Evolutionary conservation across 371 early-diverging fungal genomes (phyloP).

Genomic region (Lichtheimia ornata): DNA sequence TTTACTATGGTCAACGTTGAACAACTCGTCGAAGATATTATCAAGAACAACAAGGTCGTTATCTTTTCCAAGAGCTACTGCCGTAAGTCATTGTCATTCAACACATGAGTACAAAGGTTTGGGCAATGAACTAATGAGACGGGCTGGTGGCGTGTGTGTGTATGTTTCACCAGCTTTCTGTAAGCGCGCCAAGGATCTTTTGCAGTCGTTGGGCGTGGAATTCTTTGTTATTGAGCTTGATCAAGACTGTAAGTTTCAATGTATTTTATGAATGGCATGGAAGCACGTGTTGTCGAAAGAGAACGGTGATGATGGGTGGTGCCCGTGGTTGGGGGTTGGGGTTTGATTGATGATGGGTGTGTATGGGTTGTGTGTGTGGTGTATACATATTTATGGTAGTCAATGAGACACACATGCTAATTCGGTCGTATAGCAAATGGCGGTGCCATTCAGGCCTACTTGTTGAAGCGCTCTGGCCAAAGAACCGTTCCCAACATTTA

Average conservation of each 20-base stretch:
- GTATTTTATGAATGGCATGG: no score
- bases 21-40: conserved; percentile 21
- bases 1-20: conserved; percentile 16
- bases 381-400: conserved; percentile 12
- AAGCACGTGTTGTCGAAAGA: neutral
- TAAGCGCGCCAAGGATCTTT: conserved; percentile 59
- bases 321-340: neutral
- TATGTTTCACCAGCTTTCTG: conserved; percentile 61
- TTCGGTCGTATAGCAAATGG: conserved; percentile 52
- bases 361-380: neutral
- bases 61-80: conserved; percentile 85
- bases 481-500: conserved; percentile 89
- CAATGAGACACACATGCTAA: neutral
- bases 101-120: neutral
- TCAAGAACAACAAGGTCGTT: conserved; percentile 23
- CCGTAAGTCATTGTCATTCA: conserved; percentile 39
- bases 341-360: neutral
- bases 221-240: conserved; percentile 57
- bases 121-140: neutral
- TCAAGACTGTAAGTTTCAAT: conserved; percentile 18
- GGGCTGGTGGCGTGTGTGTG: neutral
- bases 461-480: conserved; percentile 70
- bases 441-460: conserved; percentile 67
- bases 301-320: neutral
- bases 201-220: conserved; percentile 39